Evolutionary conservation across 768 basidiomycete species (phyloP).

Genomic region (Flagelloscypha sp.): DNA sequence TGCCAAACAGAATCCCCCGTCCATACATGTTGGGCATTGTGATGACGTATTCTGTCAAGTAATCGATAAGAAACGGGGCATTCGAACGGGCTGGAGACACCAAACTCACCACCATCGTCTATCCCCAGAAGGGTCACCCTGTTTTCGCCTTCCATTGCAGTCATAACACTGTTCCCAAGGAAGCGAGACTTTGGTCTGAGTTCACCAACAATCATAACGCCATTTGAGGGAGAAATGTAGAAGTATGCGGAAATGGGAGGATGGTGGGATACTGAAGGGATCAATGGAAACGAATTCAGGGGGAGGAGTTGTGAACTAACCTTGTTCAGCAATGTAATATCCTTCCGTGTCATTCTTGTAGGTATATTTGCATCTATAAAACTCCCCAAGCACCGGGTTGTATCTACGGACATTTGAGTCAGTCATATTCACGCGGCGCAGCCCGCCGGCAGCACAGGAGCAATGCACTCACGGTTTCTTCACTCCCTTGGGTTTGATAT

Average conservation of each 20-base stretch:
- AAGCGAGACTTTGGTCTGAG: conserved; percentile 94
- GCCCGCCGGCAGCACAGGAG: conserved; percentile 1
- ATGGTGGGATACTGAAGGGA: conserved; percentile 78
- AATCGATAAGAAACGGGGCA: conserved; percentile 6
- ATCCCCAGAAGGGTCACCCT: conserved; percentile 76
- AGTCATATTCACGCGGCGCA: too few relatives aligned
- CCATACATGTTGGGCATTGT: conserved; percentile 99
- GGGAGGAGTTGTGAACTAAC: conserved; percentile 25
- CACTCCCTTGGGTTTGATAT: conserved; percentile 97
- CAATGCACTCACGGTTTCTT: conserved; percentile 83
- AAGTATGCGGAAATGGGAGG: conserved; percentile 94
- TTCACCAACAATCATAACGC: conserved; percentile 82
- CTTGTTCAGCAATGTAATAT: conserved; percentile 96
- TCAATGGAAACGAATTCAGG: conserved; percentile 4
- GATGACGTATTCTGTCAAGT: conserved; percentile 63
- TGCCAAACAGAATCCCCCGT: conserved; percentile 78
- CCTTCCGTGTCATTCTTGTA: conserved; percentile 89
- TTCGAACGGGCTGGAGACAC: conserved; percentile 6
- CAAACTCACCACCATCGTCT: conserved; percentile 72
- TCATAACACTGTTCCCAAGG: conserved; percentile 93
- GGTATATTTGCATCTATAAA: conserved; percentile 93
- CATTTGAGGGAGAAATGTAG: conserved; percentile 89
- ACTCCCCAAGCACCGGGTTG: conserved; percentile 95
- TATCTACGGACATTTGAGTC: conserved; percentile 67
- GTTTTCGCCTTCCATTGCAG: conserved; percentile 94